Base-by-base conservation (phyloP, 148 eudicot genomes). In the Spergularia marina region DNA sequence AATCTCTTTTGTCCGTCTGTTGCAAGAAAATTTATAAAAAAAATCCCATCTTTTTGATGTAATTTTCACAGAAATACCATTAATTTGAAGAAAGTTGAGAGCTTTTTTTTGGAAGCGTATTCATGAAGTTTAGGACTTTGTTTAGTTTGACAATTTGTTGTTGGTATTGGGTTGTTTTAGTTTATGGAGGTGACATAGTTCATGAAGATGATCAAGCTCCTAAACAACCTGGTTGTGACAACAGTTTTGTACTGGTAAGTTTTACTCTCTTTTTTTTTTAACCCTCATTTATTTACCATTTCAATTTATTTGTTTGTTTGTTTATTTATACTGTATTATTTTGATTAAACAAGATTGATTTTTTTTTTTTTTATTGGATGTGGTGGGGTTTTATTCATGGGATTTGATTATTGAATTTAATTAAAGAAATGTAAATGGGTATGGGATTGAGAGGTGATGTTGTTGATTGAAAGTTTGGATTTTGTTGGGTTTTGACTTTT, bases 151-250 rank as follows among this genome's bases (percentile, higher is more conserved):
- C 65, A 56, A 21, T 62, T 72, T 17, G 60, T 47, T 75, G 66
- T 65, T 74, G 7, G 13, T 54, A 23, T 63, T 61, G 39, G 60
- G 72, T 53, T 70, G 53, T 47, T 63, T 34, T 40, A 76, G 68
- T 80, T 70, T 53, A 81, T 81, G 97, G 86, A 11, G 96, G 97
- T 67, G 98, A 92, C 64, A 92, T 95, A 73, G 96, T 95, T 66
- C 98, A 95, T 74, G 90, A 85, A 63, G 96, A 95, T 85, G 88
- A 89, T 82, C 64, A 57, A 16, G 96, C 98, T 68, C 98, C 96
- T 5, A 86, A 83, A 65, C 82, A 82, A 41, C 96, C 96, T 76
- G 98, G 97, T 17, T 95, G 98, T 80, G 88, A 89, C 12, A 95
- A 95, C 78, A 83, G 87, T 68, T 94, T 95, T 65, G 97, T 95